Base-by-base conservation (phyloP, 345 rosid genomes). In the Streptanthus diversifolius region DNA sequence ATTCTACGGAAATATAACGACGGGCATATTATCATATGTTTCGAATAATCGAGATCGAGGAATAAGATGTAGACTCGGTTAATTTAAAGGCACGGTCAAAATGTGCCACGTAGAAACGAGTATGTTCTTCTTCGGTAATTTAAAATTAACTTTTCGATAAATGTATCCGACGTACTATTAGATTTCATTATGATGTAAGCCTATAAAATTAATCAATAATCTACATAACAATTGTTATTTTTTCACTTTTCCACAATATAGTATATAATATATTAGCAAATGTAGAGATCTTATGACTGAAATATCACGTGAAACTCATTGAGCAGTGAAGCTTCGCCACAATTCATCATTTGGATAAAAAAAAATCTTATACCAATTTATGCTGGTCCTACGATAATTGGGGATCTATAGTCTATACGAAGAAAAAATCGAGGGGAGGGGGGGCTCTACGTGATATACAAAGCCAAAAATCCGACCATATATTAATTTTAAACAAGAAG, bases 51-150 rank as follows among this genome's bases (percentile, higher is more conserved):
- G 48, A 71, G 39, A 63, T 43, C 47, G 56, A 24, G 36, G 35
- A 30, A 72, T 52, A 63, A 52, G 18, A 52, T 41, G 45, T 52
- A 39, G 9, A 19, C 35, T 72, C 47, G 44, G 24, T 72, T 63
- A 7, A 2, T 19, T 53, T 14, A n/a, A 71, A 41, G 35, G 27
- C 45, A 7, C 1, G 41, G 63, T 41, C 37, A 61, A 53, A 60
- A 53, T 3, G 63, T 8, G 30, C 7, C 52, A 41, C 35, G 56
- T 56, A 44, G 35, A 48, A 70, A n/a, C 5, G 43, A 40, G 19
- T 43, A 4, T 21, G 73, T 43, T 56, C 4, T 68, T 66, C 4
- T 32, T 66, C 13, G 1, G 45, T 48, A 10, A 24, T 33, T 24
- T 3, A 66, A 51, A n/a, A 8, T 5, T 6, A 15, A 15, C 1